A percentile compares a stretch with the other conserved stretches of the same genome.
Evolutionary conservation across 140 eudicot genomes (phyloP).

Genomic region (Senecio squalidus): DNA sequence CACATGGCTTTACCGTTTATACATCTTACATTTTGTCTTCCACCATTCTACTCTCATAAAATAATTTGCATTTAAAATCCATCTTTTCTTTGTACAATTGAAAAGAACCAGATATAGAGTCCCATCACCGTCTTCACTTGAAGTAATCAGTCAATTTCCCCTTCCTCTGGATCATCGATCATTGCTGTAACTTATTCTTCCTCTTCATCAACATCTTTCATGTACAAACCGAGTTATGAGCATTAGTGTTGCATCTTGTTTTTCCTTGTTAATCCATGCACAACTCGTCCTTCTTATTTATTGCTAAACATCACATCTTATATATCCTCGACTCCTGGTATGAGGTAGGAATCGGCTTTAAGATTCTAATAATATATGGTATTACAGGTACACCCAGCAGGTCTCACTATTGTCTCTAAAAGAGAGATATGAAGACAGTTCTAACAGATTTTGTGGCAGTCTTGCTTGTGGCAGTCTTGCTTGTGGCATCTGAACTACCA

Average conservation of each 20-base stretch:
- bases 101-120: no score
- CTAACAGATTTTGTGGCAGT: conserved; percentile 33
- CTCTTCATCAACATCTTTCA: conserved; percentile 67
- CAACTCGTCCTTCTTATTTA: no score
- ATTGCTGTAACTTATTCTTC: conserved; percentile 34
- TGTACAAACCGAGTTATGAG: conserved; percentile 65
- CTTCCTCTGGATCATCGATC: no score
- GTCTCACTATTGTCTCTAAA: conserved; percentile 9
- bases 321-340: conserved; percentile 15
- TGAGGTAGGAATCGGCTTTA: background rate
- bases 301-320: no score
- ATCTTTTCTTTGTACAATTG: no score
- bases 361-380: conserved; percentile 4
- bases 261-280: background rate
- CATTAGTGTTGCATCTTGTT: background rate
- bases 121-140: no score
- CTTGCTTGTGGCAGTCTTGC: conserved; percentile 38
- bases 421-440: conserved; percentile 40
- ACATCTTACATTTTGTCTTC: background rate
- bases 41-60: background rate
- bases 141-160: no score
- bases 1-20: background rate
- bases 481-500: conserved; percentile 50
- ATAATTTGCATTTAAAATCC: background rate
- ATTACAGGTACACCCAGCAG: conserved; percentile 16